Evolutionary conservation across 140 eudicot species (phyloP).

Genomic region (Flaveria floridana): DNA sequence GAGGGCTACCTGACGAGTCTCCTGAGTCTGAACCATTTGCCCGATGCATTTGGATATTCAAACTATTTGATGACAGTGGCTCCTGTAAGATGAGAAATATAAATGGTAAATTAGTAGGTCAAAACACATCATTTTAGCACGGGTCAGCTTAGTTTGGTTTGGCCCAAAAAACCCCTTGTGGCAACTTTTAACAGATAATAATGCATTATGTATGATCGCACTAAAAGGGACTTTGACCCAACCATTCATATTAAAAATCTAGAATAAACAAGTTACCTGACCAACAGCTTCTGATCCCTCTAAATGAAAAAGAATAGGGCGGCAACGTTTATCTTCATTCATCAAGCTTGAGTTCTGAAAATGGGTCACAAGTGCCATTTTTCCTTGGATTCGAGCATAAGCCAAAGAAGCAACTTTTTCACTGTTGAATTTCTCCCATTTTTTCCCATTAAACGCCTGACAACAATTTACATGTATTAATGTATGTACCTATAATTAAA

Average conservation of each 20-base stretch:
- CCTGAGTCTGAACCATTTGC: slow-evolving; percentile 46
- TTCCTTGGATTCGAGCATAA: slow-evolving; percentile 92
- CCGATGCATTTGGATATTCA: slow-evolving; percentile 46
- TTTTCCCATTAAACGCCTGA: slow-evolving; percentile 88
- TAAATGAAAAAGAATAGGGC: slow-evolving; percentile 75
- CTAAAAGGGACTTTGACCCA: not conserved
- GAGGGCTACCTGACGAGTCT: slow-evolving; percentile 45
- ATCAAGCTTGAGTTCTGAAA: slow-evolving; percentile 88
- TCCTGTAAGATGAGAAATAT: slow-evolving; percentile 38
- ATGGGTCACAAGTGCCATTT: slow-evolving; percentile 69
- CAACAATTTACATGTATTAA: not conserved
- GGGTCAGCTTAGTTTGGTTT: not conserved
- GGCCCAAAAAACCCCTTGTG: not conserved
- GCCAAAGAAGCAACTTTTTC: slow-evolving; percentile 91
- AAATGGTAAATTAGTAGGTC: not conserved
- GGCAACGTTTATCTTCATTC: slow-evolving; percentile 93
- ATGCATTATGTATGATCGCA: not conserved
- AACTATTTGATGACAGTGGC: slow-evolving; percentile 44
- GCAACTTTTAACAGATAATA: not conserved
- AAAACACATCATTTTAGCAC: no score
- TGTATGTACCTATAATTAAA: no score
- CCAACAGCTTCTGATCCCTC: slow-evolving; percentile 57
- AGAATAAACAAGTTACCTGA: slow-evolving; percentile 45
- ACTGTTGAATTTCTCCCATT: slow-evolving; percentile 92
- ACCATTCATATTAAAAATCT: not conserved